phyloP scores from a whole-genome alignment of 2,329 filamentous ascomycete genomes.

The Claviceps maximensis region DNA sequence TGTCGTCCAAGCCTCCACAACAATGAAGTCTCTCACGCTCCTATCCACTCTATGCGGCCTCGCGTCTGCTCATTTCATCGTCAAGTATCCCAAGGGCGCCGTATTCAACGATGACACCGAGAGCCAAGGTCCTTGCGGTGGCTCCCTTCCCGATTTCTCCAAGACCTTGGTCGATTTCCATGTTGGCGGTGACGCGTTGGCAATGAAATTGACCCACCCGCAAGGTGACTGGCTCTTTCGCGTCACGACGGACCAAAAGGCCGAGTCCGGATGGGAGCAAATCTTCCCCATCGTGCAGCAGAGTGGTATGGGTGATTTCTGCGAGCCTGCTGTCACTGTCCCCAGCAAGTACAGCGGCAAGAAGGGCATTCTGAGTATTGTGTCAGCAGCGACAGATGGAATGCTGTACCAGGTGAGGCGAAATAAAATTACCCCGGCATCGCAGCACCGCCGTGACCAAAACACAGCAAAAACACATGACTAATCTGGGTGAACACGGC shows the following conservation, averaged over 20 bases:
- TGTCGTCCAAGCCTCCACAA: neutral
- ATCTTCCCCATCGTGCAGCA: slow-evolving; percentile 41
- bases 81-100: slow-evolving; percentile 34
- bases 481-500: neutral
- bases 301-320: slow-evolving; percentile 40
- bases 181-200: slow-evolving; percentile 41
- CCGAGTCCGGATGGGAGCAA: slow-evolving; percentile 38
- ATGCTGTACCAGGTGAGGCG: slow-evolving; percentile 39
- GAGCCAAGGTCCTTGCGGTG: slow-evolving; percentile 38
- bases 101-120: slow-evolving; percentile 34
- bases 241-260: slow-evolving; percentile 37
- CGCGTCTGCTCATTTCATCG: slow-evolving; percentile 39
- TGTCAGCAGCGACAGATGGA: slow-evolving; percentile 40
- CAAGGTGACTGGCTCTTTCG: slow-evolving; percentile 45
- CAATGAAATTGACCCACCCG: slow-evolving; percentile 34
- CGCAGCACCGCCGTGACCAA: neutral
- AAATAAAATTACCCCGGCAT: neutral
- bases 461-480: neutral
- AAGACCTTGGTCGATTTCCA: slow-evolving; percentile 40
- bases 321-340: slow-evolving; percentile 33
- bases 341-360: slow-evolving; percentile 38
- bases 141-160: slow-evolving; percentile 33
- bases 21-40: slow-evolving; percentile 17
- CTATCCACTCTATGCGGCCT: slow-evolving; percentile 26
- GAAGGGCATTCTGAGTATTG: slow-evolving; percentile 40